Evolutionary conservation across 352 stramenopile genomes (phyloP), one percentile per base, ranked within the genome.

Genomic region (Blastocystis sp.): DNA sequence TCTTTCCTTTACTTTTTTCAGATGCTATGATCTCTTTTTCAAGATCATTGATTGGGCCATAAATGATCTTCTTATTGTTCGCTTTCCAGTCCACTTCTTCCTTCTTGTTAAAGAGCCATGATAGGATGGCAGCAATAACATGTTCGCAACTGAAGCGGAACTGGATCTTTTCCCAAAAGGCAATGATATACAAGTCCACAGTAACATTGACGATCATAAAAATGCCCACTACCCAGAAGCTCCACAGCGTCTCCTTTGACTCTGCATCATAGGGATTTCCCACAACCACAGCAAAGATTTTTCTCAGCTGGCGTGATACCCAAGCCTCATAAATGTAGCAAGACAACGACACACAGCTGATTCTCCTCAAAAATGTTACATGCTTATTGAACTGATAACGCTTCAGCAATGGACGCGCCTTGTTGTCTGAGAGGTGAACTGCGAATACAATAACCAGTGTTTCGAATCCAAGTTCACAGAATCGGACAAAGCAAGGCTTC

Each of bases 31-130:
- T 85, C 34, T 65, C 47, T 34, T 66, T 65, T 55, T 85, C 73
- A 1, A 68, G 34, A 26, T 64, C 73, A n/a, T 54, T 85, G 3
- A 85, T 30, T 24, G 73, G 73, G 6, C 73, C 73, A 47, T 85
- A 85, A 43, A 85, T 85, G 50, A 85, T 85, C 73, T 85, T 85
- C n/a, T 85, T 41, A 45, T 85, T 85, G 55, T 41, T 85, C 13
- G 73, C 73, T 11, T 56, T 47, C 73, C 73, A 85, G 39, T 85
- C 73, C 6, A 85, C 73, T 37, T 85, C 54, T 26, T 85, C 73
- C 53, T 64, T 85, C 24, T 45, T 30, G 37, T 65, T 65, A 39
- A 85, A 85, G n/a, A 85, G 30, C 20, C 53, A 85, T 7, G 73
- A 85, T 53, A 85, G 53, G 56, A 85, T 85, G 18, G 47, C 45